Conservation (phyloP, 2,329 filamentous ascomycete genomes). For the Xylaria arbuscula region DNA sequence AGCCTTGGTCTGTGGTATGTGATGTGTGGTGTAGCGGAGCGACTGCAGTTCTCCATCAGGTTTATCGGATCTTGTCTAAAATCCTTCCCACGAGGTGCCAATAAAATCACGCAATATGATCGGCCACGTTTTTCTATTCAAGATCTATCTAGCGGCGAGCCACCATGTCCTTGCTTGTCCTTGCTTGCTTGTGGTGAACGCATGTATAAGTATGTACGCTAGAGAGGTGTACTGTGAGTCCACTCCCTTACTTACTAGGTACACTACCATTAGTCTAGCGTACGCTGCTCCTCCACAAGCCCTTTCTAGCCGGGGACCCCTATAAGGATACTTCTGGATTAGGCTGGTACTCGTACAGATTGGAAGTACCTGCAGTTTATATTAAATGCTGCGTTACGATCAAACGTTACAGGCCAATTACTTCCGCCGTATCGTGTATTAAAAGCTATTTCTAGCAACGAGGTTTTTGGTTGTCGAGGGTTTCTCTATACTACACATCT, state of each 20-base stretch:
- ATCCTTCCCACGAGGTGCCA: slow-evolving; percentile 4
- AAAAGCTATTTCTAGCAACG: background rate
- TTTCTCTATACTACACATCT: background rate
- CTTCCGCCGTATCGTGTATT: background rate
- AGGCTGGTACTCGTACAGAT: background rate
- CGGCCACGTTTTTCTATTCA: slow-evolving; percentile 28
- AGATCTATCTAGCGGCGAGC: slow-evolving; percentile 22
- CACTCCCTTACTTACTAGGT: background rate
- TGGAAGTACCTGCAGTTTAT: background rate
- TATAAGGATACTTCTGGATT: background rate
- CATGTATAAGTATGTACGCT: background rate
- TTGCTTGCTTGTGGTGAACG: background rate
- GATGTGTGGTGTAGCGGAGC: background rate
- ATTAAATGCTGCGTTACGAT: background rate
- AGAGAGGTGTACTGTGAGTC: background rate
- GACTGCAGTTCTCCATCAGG: slow-evolving; percentile 11
- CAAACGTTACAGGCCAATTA: background rate
- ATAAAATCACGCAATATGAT: slow-evolving; percentile 32
- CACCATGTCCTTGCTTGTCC: slow-evolving; percentile 15
- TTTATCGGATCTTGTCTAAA: slow-evolving; percentile 11
- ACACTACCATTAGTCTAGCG: background rate
- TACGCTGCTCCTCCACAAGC: background rate
- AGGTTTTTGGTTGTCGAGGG: background rate
- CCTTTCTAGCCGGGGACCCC: slow-evolving; percentile 7
- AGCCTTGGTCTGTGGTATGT: background rate